Base-by-base conservation (phyloP, 345 rosid species). In the Lepidium sativum region DNA sequence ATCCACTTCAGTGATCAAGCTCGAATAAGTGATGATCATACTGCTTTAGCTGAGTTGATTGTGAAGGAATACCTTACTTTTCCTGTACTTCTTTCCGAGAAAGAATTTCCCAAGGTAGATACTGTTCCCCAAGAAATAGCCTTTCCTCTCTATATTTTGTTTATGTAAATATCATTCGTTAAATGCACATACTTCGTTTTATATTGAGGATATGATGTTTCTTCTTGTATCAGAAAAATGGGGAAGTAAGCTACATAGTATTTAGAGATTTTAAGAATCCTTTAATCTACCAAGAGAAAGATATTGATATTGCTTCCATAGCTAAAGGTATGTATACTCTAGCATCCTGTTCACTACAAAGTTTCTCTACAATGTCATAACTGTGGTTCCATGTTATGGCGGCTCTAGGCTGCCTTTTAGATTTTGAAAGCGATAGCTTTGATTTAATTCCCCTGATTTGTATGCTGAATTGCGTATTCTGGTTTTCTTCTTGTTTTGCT, bases 21-120 rank as follows among this genome's bases (percentile, higher is more conserved):
- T 76, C 59, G 67, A 73, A 68, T 81, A 47, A 53, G 67, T 54
- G 73, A 55, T 80, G 80, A 81, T 79, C 80, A 38, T 48, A 49
- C 76, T 65, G 65, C 34, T 51, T 70, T 87, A n/a, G 67, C 80
- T 74, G 80, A 75, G 60, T 67, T 84, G 79, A 67, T 81, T 60
- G 79, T 82, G 74, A 76, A 82, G 78, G 96, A 92, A 17, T 88
- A 79, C 37, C 67, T 86, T 43, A 84, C 88, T 12, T 89, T 87
- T 76, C 98, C 97, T n/a, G 54, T 92, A 55, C 72, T 89, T 35
- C 70, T 86, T 65, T 73, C 86, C 6, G 57, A 59, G 72, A 80
- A 80, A 75, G 72, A 79, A 20, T 82, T 85, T 68, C 72, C 82
- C 15, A 80, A 80, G 89, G 97, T 84, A 27, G 27, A 70, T 43